A percentile compares a stretch with the other conserved stretches of the same genome.
Evolutionary conservation across 306 rosid genomes (phyloP).

Genomic region (Leucaena leucocephala): DNA sequence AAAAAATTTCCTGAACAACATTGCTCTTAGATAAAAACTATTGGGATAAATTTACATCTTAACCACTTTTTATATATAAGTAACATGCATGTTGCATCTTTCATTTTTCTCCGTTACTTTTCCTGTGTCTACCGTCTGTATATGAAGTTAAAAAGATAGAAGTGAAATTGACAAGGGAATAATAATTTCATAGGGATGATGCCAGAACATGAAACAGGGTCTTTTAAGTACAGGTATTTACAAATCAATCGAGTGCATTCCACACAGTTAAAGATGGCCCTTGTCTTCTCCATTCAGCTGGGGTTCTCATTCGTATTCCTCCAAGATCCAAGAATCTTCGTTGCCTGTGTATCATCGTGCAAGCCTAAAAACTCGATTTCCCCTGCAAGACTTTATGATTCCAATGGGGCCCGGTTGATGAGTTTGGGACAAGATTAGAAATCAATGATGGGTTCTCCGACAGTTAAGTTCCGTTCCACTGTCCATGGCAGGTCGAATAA

Average conservation of each 20-base stretch:
- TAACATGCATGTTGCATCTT: neutral
- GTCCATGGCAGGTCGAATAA: slow-evolving; percentile 78
- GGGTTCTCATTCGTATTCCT: slow-evolving; percentile 1
- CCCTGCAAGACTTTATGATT: neutral
- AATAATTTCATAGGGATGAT: neutral
- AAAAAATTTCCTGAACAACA: no score
- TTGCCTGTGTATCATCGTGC: neutral
- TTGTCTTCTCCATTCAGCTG: neutral
- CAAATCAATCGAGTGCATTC: neutral
- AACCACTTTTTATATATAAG: no score
- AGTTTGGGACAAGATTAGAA: slow-evolving; percentile 43
- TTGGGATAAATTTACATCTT: no score
- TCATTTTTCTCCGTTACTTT: neutral
- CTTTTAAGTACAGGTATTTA: neutral
- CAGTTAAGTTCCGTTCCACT: slow-evolving; percentile 63
- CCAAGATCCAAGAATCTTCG: slow-evolving; percentile 1
- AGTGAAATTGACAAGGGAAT: slow-evolving; percentile 11
- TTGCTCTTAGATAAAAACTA: no score
- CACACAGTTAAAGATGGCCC: neutral
- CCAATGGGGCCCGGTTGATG: slow-evolving; percentile 26
- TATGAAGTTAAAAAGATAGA: neutral
- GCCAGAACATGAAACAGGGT: slow-evolving; percentile 28
- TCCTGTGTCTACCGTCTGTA: neutral
- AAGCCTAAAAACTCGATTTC: slow-evolving; percentile 27
- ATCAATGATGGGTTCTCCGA: slow-evolving; percentile 78